Percentiles rank a stretch among this genome's conserved stretches.
These are phyloP conservation scores for Geoglossum cookeanum DNA, from an alignment of 2,329 filamentous ascomycete species.

Conservation along the genomic window DNA sequence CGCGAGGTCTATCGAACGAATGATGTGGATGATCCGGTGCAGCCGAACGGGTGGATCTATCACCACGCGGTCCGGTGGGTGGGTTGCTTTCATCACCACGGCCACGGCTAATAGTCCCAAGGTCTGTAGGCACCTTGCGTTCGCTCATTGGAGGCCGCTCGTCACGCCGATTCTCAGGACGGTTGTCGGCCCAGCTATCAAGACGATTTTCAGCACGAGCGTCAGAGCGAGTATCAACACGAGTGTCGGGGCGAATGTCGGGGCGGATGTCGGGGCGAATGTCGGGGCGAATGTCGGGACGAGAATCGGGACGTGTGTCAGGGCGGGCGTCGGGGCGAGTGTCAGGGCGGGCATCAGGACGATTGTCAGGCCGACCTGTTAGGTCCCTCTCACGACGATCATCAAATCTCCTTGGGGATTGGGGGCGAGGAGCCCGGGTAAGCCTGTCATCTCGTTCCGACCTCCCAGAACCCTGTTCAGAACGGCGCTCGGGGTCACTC, in stretches of 20 bases:
- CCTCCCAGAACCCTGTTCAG: background rate
- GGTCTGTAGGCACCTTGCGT: background rate
- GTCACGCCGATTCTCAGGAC: background rate
- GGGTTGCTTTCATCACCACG: conserved; percentile 13
- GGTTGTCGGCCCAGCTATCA: background rate
- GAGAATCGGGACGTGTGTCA: background rate
- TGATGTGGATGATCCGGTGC: conserved; percentile 24
- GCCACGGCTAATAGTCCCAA: conserved; percentile 4
- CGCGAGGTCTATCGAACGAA: conserved; percentile 23
- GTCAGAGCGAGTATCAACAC: background rate
- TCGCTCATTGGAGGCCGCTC: conserved; percentile 2
- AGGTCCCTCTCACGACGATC: background rate
- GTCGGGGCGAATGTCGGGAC: background rate
- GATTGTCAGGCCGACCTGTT: background rate
- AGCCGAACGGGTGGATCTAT: conserved; percentile 21
- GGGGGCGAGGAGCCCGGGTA: background rate
- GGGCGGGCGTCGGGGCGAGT: background rate
- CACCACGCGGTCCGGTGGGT: conserved; percentile 17
- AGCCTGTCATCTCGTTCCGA: conserved; percentile 3
- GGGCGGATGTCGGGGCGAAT: background rate
- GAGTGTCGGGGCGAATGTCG: background rate
- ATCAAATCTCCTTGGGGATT: conserved; percentile 1
- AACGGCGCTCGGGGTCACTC: conserved; percentile 11
- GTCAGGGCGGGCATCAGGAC: background rate
- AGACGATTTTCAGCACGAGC: background rate